phyloP scores from a whole-genome alignment of 768 basidiomycete genomes.

The Hortiboletus flavorubellus region DNA sequence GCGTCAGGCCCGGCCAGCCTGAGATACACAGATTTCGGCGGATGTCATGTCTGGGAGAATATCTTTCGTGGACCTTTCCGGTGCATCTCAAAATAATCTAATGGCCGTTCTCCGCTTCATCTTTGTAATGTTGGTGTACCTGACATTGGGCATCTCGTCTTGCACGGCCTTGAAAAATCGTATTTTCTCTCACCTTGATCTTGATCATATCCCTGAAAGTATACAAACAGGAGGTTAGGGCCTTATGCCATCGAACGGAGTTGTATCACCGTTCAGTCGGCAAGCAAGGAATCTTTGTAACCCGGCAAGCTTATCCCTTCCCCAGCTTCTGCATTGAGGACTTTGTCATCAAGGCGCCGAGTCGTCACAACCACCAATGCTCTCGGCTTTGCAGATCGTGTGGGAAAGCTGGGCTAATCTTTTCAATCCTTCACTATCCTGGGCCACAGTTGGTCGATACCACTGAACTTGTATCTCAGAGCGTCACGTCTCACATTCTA shows the following conservation, averaged over 20 bases:
- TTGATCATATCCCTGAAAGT: conserved; percentile 35
- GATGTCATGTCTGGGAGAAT: conserved; percentile 23
- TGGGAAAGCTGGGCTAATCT: neutral
- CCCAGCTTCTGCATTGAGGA: neutral
- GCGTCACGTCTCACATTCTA: neutral
- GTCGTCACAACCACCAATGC: too few species aligned
- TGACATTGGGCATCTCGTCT: conserved; percentile 15
- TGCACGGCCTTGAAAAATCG: conserved; percentile 23
- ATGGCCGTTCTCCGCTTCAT: conserved; percentile 14
- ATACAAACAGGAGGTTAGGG: conserved; percentile 24
- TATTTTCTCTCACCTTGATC: conserved; percentile 37
- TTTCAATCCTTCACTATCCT: neutral
- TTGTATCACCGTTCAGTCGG: conserved; percentile 18
- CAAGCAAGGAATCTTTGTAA: neutral
- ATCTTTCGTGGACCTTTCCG: conserved; percentile 30
- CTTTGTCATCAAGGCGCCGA: neutral
- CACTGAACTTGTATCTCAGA: neutral
- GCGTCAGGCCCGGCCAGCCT: neutral
- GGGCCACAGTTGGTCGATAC: neutral
- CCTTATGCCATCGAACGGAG: conserved; percentile 23
- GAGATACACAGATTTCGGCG: conserved; percentile 4
- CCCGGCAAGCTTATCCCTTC: neutral
- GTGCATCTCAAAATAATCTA: conserved; percentile 20
- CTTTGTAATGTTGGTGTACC: conserved; percentile 21
- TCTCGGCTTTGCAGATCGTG: neutral